Conservation (phyloP, 371 early-diverging fungal genomes). For the Zopfochytrium polystomum region DNA sequence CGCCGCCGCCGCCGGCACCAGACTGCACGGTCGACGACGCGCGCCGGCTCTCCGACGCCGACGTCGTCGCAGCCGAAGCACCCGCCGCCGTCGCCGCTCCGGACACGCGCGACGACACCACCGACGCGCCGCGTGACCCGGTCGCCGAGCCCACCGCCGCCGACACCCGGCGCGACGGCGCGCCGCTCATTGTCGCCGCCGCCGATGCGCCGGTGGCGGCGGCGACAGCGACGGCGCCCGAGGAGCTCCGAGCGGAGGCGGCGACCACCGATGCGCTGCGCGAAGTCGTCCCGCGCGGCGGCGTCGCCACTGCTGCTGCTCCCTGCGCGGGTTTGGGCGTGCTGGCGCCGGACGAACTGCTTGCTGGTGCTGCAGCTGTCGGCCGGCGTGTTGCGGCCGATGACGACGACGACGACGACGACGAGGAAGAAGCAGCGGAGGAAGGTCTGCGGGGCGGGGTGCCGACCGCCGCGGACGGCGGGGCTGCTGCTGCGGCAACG, state of each 20-base stretch:
- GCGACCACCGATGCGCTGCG: background rate
- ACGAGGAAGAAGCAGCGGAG: background rate
- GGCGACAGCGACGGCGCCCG: background rate
- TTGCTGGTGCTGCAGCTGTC: background rate
- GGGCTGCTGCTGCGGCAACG: slow-evolving; percentile 13
- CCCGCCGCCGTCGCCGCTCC: too few species aligned
- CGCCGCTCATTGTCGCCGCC: too few species aligned
- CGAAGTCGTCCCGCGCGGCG: background rate
- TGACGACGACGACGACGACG: background rate
- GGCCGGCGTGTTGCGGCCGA: background rate
- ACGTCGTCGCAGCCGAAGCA: too few species aligned
- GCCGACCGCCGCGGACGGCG: slow-evolving; percentile 1
- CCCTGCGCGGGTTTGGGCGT: background rate
- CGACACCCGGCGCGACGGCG: too few species aligned
- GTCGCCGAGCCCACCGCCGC: too few species aligned
- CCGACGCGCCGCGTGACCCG: too few species aligned
- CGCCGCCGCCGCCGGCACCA: too few species aligned
- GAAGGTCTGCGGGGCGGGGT: slow-evolving; percentile 5
- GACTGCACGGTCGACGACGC: too few species aligned
- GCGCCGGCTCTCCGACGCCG: too few species aligned
- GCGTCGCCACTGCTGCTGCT: background rate
- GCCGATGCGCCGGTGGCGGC: background rate
- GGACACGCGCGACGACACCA: too few species aligned
- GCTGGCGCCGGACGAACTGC: background rate
- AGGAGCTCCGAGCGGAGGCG: background rate